These are phyloP conservation scores for Triticum timopheevii DNA, from an alignment of 176 grass and related monocot genomes.

Conservation along the genomic window DNA sequence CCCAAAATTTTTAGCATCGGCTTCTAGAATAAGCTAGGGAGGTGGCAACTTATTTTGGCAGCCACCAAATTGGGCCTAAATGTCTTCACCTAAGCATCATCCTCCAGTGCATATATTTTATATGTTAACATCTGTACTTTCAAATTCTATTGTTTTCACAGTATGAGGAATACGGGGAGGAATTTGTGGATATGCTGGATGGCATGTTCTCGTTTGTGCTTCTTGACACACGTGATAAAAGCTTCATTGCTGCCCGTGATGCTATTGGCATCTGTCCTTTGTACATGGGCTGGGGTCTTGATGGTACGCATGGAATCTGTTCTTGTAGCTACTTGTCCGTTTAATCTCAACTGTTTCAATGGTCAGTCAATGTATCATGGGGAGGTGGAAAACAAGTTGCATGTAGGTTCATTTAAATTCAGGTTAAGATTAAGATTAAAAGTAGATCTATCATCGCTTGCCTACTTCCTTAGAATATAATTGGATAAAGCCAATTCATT, in stretches of 20 bases:
- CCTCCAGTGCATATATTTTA: neutral
- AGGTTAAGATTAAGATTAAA: neutral
- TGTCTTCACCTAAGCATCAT: neutral
- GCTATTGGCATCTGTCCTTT: constrained; percentile 95
- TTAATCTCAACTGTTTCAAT: neutral
- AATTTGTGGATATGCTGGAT: constrained; percentile 94
- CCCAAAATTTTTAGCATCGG: too few relatives aligned
- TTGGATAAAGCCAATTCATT: neutral
- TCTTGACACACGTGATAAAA: constrained; percentile 92
- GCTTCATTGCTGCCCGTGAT: constrained; percentile 93
- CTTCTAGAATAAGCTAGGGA: too few relatives aligned
- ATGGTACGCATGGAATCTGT: constrained; percentile 57
- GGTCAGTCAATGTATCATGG: neutral
- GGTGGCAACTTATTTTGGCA: too few relatives aligned
- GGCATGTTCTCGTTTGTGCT: constrained; percentile 99
- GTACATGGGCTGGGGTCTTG: constrained; percentile 99
- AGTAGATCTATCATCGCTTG: constrained; percentile 1
- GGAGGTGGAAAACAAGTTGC: neutral
- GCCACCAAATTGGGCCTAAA: neutral
- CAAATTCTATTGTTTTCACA: constrained; percentile 40
- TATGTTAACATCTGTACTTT: neutral
- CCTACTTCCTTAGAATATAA: neutral
- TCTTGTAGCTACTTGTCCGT: constrained; percentile 7
- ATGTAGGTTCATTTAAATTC: neutral
- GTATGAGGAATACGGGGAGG: constrained; percentile 97